These are phyloP conservation scores for Microbotryum intermedium DNA, from an alignment of 1,284 basidiomycete species.

Conservation along the genomic window DNA sequence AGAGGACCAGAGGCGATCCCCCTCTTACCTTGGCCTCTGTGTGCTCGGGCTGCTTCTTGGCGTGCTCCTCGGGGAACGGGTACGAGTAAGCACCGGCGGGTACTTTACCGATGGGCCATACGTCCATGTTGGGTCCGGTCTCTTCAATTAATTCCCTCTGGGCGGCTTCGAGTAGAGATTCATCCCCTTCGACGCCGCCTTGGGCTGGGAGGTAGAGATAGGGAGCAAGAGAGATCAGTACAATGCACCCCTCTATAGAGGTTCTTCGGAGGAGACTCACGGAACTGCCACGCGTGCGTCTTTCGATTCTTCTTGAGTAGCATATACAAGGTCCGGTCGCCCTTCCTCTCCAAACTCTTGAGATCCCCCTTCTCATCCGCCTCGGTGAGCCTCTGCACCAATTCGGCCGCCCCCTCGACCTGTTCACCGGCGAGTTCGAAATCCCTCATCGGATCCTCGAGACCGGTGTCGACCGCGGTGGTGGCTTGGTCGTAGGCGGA, in stretches of 20 bases:
- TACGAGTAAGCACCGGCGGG: slow-evolving; percentile 31
- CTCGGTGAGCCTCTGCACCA: slow-evolving; percentile 43
- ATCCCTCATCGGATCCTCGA: slow-evolving; percentile 47
- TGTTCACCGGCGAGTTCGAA: slow-evolving; percentile 41
- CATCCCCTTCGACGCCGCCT: slow-evolving; percentile 53
- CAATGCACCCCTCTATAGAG: too few relatives aligned
- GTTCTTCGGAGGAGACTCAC: too few relatives aligned
- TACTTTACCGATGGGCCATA: slow-evolving; percentile 44
- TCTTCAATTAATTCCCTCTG: slow-evolving; percentile 55
- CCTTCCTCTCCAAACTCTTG: slow-evolving; percentile 67
- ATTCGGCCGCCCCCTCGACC: slow-evolving; percentile 51
- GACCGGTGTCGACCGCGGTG: slow-evolving; percentile 35
- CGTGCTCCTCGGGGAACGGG: slow-evolving; percentile 10
- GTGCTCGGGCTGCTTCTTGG: slow-evolving; percentile 12
- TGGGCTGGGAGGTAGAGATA: slow-evolving; percentile 35
- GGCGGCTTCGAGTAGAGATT: slow-evolving; percentile 62
- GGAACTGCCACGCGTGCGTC: slow-evolving; percentile 69
- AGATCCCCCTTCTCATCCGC: slow-evolving; percentile 57
- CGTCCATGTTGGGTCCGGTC: slow-evolving; percentile 66
- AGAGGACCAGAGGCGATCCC: slow-evolving; percentile 9
- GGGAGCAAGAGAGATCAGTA: not conserved
- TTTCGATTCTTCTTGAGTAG: slow-evolving; percentile 53
- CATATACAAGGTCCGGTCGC: slow-evolving; percentile 78
- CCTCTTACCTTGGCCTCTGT: slow-evolving; percentile 20
- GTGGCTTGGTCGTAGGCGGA: slow-evolving; percentile 11